Base-by-base conservation (phyloP, 768 basidiomycete species). In the Tephrocybe sp. region DNA sequence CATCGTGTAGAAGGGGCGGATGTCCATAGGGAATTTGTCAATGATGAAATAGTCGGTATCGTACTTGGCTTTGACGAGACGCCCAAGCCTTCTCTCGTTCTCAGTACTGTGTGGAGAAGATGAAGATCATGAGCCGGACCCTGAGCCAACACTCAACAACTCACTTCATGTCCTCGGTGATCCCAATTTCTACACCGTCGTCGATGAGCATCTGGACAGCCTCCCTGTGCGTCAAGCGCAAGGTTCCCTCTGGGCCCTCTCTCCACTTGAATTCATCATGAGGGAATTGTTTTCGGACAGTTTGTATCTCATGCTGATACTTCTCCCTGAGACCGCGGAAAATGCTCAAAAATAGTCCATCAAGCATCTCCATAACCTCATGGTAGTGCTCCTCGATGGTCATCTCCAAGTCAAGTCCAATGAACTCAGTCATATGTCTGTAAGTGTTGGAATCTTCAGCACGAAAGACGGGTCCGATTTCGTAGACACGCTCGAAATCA, bases 1-100 rank as follows among this genome's bases (percentile, higher is more conserved):
- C 97, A 99, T 98, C 49, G 97, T 99, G 73, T 99, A 99, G 75
- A 99, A 99, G 2, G 97, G 97, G 48, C 97, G 89, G 53, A 98
- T 84, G 32, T 80, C 88, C 69, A 95, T 79, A 4, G 97, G 97
- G 81, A 98, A 99, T 71, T 98, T 99, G 79, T 99, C 97, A 60
- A 99, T 86, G 69, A 98, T 98, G 74, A 90, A 99, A 75, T 98
- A 99, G 71, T 99, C 97, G 39, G 93, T 98, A 62, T 93, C 85
- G 67, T 97, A 96, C 71, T 97, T 98, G 45, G 83, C 86, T 65
- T 87, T 91, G 61, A 99, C 85, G 48, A 98, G 73, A 42, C 86
- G 76, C 18, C 97, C 97, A 32, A 99, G 86, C 54, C 88, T 80
- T 74, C 90, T 96, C 72, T 99, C 97, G 65, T 96, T 94, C 66